phyloP scores from a whole-genome alignment of 768 basidiomycete genomes.

The Lyophyllum semitale region DNA sequence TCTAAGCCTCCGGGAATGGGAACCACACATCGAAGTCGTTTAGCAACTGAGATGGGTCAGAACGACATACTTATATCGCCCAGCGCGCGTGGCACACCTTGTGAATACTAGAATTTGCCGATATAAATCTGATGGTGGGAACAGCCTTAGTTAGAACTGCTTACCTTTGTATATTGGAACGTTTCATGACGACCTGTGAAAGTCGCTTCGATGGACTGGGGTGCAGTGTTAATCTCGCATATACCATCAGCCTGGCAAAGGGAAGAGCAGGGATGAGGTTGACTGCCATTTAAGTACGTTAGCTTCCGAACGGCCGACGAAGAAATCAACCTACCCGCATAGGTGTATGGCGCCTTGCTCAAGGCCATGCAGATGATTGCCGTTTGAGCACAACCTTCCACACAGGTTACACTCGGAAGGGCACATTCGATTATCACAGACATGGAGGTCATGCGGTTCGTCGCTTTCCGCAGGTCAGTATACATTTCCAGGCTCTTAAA shows the following conservation, averaged over 20 bases:
- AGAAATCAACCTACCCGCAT: constrained; percentile 47
- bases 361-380: constrained; percentile 56
- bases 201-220: constrained; percentile 61
- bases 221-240: constrained; percentile 60
- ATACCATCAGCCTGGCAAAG: constrained; percentile 48
- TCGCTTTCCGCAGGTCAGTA: constrained; percentile 33
- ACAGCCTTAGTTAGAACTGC: constrained; percentile 31
- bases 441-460: constrained; percentile 44
- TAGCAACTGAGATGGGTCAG: not conserved
- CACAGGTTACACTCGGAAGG: constrained; percentile 58
- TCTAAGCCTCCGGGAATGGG: not conserved
- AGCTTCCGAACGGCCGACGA: not conserved
- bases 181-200: constrained; percentile 62
- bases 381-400: constrained; percentile 48
- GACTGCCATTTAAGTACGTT: constrained; percentile 29
- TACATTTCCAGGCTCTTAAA: not conserved
- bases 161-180: constrained; percentile 66
- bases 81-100: not conserved
- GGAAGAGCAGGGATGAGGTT: constrained; percentile 49
- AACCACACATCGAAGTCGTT: not conserved
- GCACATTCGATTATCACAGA: constrained; percentile 54
- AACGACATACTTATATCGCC: not conserved
- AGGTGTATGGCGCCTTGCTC: constrained; percentile 43
- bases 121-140: not conserved
- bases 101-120: not conserved